These are phyloP conservation scores for Candida qinlingensis DNA, from an alignment of 805 yeast genomes.

Conservation along the genomic window DNA sequence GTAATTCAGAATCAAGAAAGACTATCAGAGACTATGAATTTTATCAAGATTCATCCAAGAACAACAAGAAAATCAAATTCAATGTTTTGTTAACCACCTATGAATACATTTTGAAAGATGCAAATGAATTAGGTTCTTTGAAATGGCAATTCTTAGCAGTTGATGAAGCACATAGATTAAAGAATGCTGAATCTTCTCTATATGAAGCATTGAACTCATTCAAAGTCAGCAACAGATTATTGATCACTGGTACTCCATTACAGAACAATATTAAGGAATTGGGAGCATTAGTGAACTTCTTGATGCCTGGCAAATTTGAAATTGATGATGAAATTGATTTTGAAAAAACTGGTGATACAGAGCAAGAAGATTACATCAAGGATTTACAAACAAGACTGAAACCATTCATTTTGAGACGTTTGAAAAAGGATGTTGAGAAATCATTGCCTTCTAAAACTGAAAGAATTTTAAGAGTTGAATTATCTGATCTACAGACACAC, in stretches of 20 bases:
- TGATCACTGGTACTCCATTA: conserved; percentile 97
- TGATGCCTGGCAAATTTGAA: conserved; percentile 90
- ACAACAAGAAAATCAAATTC: conserved; percentile 71
- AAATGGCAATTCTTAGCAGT: conserved; percentile 97
- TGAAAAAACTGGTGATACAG: conserved; percentile 70
- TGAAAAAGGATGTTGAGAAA: conserved; percentile 96
- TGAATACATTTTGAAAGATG: conserved; percentile 91
- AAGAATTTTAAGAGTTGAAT: conserved; percentile 89
- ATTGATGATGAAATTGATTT: conserved; percentile 96
- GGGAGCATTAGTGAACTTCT: conserved; percentile 89
- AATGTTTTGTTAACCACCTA: conserved; percentile 92
- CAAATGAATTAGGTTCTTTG: conserved; percentile 69
- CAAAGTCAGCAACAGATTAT: conserved; percentile 74
- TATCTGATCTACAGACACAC: conserved; percentile 91
- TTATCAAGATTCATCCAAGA: conserved; percentile 35
- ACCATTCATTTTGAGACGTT: conserved; percentile 87
- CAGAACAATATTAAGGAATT: conserved; percentile 94
- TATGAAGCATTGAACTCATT: conserved; percentile 84
- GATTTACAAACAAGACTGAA: conserved; percentile 79
- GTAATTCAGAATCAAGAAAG: conserved; percentile 81
- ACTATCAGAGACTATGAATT: conserved; percentile 83
- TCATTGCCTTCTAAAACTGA: conserved; percentile 95
- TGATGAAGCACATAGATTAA: conserved; percentile 96
- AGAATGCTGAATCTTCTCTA: conserved; percentile 88
- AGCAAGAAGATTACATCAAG: conserved; percentile 85